Conservation (phyloP, 1,284 basidiomycete genomes). For the Farysia itapuensis region DNA sequence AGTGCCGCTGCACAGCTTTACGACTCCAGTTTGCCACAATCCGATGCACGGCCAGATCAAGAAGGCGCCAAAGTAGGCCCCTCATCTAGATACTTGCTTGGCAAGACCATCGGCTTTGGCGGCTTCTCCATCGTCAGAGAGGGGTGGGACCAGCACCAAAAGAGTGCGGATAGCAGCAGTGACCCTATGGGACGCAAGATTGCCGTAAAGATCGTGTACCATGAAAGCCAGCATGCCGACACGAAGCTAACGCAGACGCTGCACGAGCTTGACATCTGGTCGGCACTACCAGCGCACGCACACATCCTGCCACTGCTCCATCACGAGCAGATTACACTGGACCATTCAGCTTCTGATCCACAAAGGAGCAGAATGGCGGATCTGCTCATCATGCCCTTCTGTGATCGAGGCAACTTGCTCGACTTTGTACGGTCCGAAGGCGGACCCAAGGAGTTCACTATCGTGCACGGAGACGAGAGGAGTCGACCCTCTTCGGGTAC, state of each 20-base stretch:
- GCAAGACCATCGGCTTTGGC: conserved; percentile 76
- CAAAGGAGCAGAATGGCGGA: conserved; percentile 6
- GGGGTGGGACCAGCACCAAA: conserved; percentile 59
- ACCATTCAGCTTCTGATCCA: background rate
- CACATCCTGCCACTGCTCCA: conserved; percentile 47
- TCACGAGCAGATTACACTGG: conserved; percentile 30
- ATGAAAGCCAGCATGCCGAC: conserved; percentile 3
- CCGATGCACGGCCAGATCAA: conserved; percentile 29
- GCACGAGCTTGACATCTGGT: conserved; percentile 47
- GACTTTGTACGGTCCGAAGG: conserved; percentile 46
- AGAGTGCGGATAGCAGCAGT: conserved; percentile 18
- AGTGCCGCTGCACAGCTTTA: conserved; percentile 32
- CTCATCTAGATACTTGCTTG: conserved; percentile 69
- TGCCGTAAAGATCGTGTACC: conserved; percentile 48
- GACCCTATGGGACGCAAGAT: conserved; percentile 22
- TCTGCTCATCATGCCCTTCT: conserved; percentile 50
- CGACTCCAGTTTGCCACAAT: conserved; percentile 9
- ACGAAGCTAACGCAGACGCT: conserved; percentile 3
- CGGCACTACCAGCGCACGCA: conserved; percentile 34
- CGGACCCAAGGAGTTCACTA: conserved; percentile 5
- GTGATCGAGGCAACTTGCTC: conserved; percentile 44
- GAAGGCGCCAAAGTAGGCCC: conserved; percentile 46
- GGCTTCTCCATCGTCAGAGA: conserved; percentile 83
- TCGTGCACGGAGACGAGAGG: conserved; percentile 4
- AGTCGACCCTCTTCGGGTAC: conserved; percentile 13